Conservation (phyloP, 2,329 filamentous ascomycete species). For the Penicillium sp. region DNA sequence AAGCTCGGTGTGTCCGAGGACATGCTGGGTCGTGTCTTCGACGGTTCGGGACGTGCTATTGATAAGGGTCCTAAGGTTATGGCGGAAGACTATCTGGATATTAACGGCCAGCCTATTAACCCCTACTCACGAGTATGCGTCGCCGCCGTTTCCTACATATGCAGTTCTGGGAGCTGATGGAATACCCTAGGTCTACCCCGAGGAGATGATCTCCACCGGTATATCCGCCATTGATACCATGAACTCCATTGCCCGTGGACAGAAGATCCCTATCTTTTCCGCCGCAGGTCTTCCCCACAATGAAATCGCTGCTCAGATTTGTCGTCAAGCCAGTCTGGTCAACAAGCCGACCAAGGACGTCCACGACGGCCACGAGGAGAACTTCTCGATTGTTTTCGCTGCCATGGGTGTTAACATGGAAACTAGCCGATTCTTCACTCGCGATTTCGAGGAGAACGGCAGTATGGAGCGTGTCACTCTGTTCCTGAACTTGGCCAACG, state of each 20-base stretch:
- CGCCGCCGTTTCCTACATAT: not conserved
- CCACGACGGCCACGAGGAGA: slow-evolving; percentile 95
- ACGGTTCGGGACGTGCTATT: slow-evolving; percentile 95
- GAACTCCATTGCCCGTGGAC: slow-evolving; percentile 95
- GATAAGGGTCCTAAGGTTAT: slow-evolving; percentile 98
- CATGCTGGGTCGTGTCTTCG: slow-evolving; percentile 98
- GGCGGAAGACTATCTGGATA: slow-evolving; percentile 96
- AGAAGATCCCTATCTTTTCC: slow-evolving; percentile 99
- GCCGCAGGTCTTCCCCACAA: slow-evolving; percentile 97
- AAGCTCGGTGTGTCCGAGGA: slow-evolving; percentile 99
- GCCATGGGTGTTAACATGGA: slow-evolving; percentile 99
- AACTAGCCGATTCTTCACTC: slow-evolving; percentile 95
- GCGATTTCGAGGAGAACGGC: slow-evolving; percentile 98
- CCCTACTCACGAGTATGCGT: slow-evolving; percentile 79
- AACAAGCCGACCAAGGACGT: slow-evolving; percentile 89
- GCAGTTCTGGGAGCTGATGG: slow-evolving; percentile 13
- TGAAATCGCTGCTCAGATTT: slow-evolving; percentile 98
- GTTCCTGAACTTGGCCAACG: slow-evolving; percentile 98
- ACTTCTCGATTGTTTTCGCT: slow-evolving; percentile 99
- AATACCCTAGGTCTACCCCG: slow-evolving; percentile 74
- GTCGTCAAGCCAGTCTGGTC: slow-evolving; percentile 91
- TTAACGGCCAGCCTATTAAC: slow-evolving; percentile 98
- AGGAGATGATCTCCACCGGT: slow-evolving; percentile 99
- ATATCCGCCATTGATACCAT: slow-evolving; percentile 99
- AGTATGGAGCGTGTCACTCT: slow-evolving; percentile 95